Base-by-base conservation (phyloP, 495 filamentous ascomycete species). In the Penicillium canescens region DNA sequence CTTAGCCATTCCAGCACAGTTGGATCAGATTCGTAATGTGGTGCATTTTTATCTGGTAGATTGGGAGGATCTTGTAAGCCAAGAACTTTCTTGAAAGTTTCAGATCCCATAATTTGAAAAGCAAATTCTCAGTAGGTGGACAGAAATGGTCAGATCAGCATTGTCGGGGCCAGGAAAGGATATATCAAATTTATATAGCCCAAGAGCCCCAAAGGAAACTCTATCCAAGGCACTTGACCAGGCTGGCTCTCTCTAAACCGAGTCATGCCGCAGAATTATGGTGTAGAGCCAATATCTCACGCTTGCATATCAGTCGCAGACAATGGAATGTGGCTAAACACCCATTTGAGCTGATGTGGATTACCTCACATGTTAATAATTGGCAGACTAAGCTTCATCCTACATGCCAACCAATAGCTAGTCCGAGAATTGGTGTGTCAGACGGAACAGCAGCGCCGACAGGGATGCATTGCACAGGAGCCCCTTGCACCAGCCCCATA, bases 241-340 rank as follows among this genome's bases (percentile, higher is more conserved):
- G 7, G 12, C 16, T 21, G 9, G 3, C 2, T 20, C 8, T 16
- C 10, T 18, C n/a, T 33, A 0, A 11, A 4, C 0, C 14, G 8
- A 10, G 5, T 26, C 14, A 24, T 24, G 21, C 41, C 20, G 7
- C 2, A 34, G 0, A 6, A 9, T 18, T 44, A 6, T 12, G 8
- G 0, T 3, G 6, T 14, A 34, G 33, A 6, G 8, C 18, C 26
- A 18, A 14, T 2, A 45, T 28, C 23, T 3, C 16, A 9, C 8
- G 42, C 14, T 33, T 33, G 9, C 23, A 13, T 18, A 33, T 33
- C 26, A 7, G 42, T 9, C 18, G 26, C 14, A 36, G 7, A 36
- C 5, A 24, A 20, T 23, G 44, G 44, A 46, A 46, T 46, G 44
- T 46, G 44, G 44, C 44, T 36, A 46, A 33, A 23, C 6, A 14